phyloP scores from a whole-genome alignment of 305 asterid species.

The Coffea humblotiana region DNA sequence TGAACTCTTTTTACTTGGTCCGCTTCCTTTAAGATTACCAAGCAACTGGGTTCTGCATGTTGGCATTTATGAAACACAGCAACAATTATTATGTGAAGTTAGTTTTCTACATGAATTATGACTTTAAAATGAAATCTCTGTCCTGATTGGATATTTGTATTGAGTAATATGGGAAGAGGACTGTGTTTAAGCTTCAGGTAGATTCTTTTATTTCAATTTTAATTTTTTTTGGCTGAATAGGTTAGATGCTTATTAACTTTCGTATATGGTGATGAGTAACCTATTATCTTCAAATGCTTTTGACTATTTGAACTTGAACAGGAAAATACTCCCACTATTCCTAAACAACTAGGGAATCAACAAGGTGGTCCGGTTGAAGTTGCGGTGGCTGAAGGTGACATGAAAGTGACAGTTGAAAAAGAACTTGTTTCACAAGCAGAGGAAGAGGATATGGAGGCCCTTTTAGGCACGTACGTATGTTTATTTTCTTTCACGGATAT shows the following conservation, averaged over 20 bases:
- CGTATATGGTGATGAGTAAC: neutral
- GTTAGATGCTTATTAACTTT: neutral
- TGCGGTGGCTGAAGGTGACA: slow-evolving; percentile 57
- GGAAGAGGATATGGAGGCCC: slow-evolving; percentile 99
- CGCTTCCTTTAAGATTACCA: neutral
- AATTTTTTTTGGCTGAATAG: neutral
- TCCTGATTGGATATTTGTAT: neutral
- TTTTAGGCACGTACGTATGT: slow-evolving; percentile 93
- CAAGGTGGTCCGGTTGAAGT: slow-evolving; percentile 65
- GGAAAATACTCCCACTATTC: slow-evolving; percentile 71
- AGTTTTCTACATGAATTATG: neutral
- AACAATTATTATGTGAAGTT: neutral
- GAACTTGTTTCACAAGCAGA: slow-evolving; percentile 98
- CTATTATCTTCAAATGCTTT: neutral
- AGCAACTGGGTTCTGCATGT: neutral
- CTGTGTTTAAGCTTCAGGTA: neutral
- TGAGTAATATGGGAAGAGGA: neutral
- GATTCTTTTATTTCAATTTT: too few relatives aligned
- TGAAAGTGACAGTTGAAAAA: slow-evolving; percentile 93
- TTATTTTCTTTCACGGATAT: slow-evolving; percentile 8
- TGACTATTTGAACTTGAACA: slow-evolving; percentile 26
- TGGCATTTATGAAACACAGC: neutral
- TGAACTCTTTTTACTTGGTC: neutral
- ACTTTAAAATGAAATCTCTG: neutral
- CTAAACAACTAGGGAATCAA: slow-evolving; percentile 56